Evolutionary conservation across 768 basidiomycete genomes (phyloP).

Genomic region (Panaeolus cyanescens): DNA sequence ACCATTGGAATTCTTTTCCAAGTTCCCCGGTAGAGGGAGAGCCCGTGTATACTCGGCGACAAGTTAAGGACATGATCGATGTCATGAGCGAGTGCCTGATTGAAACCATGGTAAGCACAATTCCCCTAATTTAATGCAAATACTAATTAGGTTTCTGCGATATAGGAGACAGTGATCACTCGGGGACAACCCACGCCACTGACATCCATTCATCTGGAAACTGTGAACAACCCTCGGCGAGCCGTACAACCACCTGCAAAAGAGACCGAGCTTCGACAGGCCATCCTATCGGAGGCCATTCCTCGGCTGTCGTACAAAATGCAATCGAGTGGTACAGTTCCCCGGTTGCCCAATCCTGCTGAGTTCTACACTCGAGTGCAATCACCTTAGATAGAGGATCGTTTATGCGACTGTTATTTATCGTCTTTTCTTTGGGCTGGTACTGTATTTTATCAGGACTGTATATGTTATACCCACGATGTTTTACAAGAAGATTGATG

Average conservation of each 20-base stretch:
- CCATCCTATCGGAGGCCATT: constrained; percentile 23
- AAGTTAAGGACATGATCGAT: constrained; percentile 32
- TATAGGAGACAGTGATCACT: constrained; percentile 23
- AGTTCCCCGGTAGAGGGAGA: constrained; percentile 18
- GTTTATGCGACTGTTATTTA: not conserved
- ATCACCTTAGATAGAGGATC: not conserved
- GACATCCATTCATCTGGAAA: not conserved
- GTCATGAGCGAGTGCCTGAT: constrained; percentile 29
- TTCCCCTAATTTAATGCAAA: not conserved
- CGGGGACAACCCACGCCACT: constrained; percentile 4
- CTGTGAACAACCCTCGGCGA: constrained; percentile 21
- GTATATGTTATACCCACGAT: not conserved
- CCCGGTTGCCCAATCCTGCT: not conserved
- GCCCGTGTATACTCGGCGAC: constrained; percentile 30
- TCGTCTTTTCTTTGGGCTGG: not conserved
- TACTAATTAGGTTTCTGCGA: not conserved
- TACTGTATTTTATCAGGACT: not conserved
- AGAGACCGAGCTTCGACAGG: constrained; percentile 24
- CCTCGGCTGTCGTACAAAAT: constrained; percentile 25
- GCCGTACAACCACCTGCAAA: constrained; percentile 20
- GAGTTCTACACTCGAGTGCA: constrained; percentile 1
- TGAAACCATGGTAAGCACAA: constrained; percentile 26
- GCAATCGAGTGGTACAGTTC: constrained; percentile 11
- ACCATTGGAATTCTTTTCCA: constrained; percentile 15
- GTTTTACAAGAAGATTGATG: not conserved